Conservation (phyloP, 441 rosid genomes). For the Erodium moschatum region DNA sequence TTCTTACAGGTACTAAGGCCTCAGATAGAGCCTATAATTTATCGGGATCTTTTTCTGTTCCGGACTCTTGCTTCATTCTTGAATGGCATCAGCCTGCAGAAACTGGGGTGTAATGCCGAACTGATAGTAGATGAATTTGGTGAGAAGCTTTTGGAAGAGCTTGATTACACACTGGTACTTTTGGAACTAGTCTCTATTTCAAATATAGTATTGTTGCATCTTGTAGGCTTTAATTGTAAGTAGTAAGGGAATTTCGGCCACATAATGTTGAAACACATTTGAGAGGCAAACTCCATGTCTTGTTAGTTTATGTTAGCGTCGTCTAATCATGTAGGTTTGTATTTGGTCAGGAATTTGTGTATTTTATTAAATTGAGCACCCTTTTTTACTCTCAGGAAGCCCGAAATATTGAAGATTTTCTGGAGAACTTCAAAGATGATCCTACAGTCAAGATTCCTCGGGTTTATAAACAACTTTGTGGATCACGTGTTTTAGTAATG, state of each 20-base stretch:
- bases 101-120: slow-evolving; percentile 90
- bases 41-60: slow-evolving; percentile 86
- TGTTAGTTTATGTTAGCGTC: not conserved
- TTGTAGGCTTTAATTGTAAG: not conserved
- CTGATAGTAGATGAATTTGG: slow-evolving; percentile 94
- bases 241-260: not conserved
- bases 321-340: not conserved
- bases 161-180: slow-evolving; percentile 85
- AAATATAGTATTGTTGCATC: slow-evolving; percentile 5
- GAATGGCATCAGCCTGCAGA: slow-evolving; percentile 77
- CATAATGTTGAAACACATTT: not conserved
- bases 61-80: slow-evolving; percentile 87
- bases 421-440: slow-evolving; percentile 83
- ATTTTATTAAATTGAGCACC: slow-evolving; percentile 7
- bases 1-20: slow-evolving; percentile 80
- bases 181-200: slow-evolving; percentile 19
- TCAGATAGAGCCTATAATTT: slow-evolving; percentile 79
- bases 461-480: slow-evolving; percentile 74
- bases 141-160: slow-evolving; percentile 94
- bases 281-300: not conserved
- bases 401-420: slow-evolving; percentile 79
- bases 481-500: slow-evolving; percentile 87
- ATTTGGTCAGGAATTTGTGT: slow-evolving; percentile 3
- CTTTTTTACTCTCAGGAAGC: slow-evolving; percentile 55
- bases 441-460: slow-evolving; percentile 88